Percentiles rank a stretch among this genome's conserved stretches.
Conservation (phyloP, 805 yeast genomes). For the Pichia cephalocereana region DNA sequence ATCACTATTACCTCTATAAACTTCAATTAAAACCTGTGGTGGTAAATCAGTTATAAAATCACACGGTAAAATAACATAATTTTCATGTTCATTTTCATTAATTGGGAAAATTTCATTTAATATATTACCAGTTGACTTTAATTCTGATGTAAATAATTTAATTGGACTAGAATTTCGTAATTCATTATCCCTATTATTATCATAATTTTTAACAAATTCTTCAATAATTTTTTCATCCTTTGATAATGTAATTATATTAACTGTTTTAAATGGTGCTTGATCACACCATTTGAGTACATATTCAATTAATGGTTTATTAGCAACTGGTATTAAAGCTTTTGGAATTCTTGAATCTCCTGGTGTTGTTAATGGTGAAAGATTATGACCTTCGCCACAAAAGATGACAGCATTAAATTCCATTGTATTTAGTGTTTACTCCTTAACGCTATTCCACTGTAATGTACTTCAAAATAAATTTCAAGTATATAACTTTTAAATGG, state of each 20-base stretch:
- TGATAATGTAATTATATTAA: slow-evolving; percentile 49
- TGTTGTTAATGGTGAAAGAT: slow-evolving; percentile 62
- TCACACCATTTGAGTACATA: slow-evolving; percentile 92
- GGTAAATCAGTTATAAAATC: slow-evolving; percentile 91
- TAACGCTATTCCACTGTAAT: too few species aligned
- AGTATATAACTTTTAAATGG: too few species aligned
- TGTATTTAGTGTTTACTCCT: background rate
- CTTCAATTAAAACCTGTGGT: slow-evolving; percentile 80
- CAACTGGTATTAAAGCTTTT: slow-evolving; percentile 84
- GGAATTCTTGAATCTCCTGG: slow-evolving; percentile 56
- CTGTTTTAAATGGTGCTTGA: slow-evolving; percentile 64
- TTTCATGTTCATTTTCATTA: slow-evolving; percentile 14
- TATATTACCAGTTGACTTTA: slow-evolving; percentile 54
- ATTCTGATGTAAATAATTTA: slow-evolving; percentile 34
- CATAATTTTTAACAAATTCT: slow-evolving; percentile 39
- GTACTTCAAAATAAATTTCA: too few species aligned
- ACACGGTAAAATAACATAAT: slow-evolving; percentile 83
- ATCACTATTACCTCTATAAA: slow-evolving; percentile 63
- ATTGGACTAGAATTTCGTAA: slow-evolving; percentile 28
- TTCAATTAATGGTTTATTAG: slow-evolving; percentile 80
- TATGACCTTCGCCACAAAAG: slow-evolving; percentile 77
- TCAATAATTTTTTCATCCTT: slow-evolving; percentile 39
- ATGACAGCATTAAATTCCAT: slow-evolving; percentile 94
- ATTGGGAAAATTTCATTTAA: slow-evolving; percentile 27
- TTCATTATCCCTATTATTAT: slow-evolving; percentile 30